A percentile compares a stretch with the other conserved stretches of the same genome.
Conservation (phyloP, 345 rosid species). For the Noccaea caerulescens region DNA sequence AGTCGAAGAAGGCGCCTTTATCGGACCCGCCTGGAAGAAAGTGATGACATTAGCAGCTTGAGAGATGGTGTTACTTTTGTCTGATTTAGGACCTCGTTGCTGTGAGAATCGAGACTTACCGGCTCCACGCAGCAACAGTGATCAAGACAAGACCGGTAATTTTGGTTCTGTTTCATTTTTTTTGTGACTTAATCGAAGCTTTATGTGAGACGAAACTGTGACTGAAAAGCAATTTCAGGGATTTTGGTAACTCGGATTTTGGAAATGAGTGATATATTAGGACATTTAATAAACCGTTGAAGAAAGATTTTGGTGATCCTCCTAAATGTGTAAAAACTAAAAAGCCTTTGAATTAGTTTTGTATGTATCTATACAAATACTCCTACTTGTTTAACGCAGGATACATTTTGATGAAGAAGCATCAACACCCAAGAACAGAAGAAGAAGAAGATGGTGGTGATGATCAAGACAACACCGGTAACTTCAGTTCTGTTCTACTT, state of each 20-base stretch:
- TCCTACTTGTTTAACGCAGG: background rate
- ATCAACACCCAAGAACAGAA: background rate
- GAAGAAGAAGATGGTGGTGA: background rate
- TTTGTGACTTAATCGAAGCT: background rate
- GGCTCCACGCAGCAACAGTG: too few species aligned
- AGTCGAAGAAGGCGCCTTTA: background rate
- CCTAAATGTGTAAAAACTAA: background rate
- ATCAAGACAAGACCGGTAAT: background rate
- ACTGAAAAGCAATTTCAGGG: background rate
- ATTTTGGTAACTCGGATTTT: background rate
- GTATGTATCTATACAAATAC: background rate
- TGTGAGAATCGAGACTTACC: too few species aligned
- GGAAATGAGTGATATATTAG: background rate
- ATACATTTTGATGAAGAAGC: background rate
- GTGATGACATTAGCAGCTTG: background rate
- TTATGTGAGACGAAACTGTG: background rate
- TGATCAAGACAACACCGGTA: background rate
- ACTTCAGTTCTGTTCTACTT: background rate
- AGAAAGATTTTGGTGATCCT: background rate
- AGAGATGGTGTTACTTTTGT: background rate
- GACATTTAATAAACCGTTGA: background rate
- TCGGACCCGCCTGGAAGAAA: background rate
- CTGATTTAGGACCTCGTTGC: constrained; percentile 1
- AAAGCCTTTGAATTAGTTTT: background rate
- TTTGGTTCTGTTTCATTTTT: too few species aligned